Base-by-base conservation (phyloP, 164 flowering plant species). In the Magnolia changhungtana region DNA sequence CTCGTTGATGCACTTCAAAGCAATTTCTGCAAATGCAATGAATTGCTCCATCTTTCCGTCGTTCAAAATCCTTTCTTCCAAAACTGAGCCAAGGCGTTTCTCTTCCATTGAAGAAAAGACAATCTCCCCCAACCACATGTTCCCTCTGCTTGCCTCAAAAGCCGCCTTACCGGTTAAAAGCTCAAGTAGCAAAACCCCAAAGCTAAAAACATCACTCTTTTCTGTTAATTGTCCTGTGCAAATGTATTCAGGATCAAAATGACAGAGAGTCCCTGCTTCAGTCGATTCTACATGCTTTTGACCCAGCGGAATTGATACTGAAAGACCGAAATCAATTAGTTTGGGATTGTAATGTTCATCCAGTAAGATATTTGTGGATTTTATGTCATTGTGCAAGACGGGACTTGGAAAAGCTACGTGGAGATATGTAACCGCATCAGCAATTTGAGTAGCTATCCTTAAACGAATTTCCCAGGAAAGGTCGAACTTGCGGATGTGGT, bases 131-230 rank as follows among this genome's bases (percentile, higher is more conserved):
- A 21, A 65, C 24, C 67, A 65, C 11, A 21, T 21, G 21, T 11
- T 21, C 29, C 11, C 67, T 8, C 31, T 23, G 67, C 24, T 16
- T 65, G 2, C 2, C 18, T 65, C 67, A 3, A 20, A 8, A 4
- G 29, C 68, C 29, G n/a, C 27, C 71, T 92, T 85, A 80, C 91
- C 93, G 0, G 94, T 86, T 68, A 90, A 66, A 59, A 90, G 85
- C 79, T 89, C 92, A 18, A 87, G 87, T 77, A 89, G 50, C 64
- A 88, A 89, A 9, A 87, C 88, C 49, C 95, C 91, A 21, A 74
- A 87, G 69, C 92, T 88, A 63, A 87, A 88, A 37, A 89, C 92
- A 85, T 90, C 92, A 65, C 92, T 89, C 76, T 90, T 89, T 21
- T 87, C 92, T 3, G 89, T 88, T 18, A 89, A 73, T 67, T 86